Evolutionary conservation across 2,329 filamentous ascomycete genomes (phyloP).

Genomic region (Cladosporium sphaerospermum): DNA sequence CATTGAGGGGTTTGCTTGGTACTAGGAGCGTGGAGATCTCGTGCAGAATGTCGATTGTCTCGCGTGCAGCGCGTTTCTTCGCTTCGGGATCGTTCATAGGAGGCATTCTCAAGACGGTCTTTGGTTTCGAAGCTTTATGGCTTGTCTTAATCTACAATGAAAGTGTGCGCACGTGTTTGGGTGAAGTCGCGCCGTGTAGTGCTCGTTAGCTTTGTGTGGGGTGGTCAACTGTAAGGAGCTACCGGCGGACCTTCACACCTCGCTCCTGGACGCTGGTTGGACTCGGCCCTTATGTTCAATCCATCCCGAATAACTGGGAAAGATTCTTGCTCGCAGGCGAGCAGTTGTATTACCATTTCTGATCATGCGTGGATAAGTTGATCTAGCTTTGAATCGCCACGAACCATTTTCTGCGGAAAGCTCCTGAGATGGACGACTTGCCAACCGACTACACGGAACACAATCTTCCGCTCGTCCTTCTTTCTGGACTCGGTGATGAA

Average conservation of each 20-base stretch:
- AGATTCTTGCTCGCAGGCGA: constrained; percentile 4
- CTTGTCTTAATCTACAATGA: background rate
- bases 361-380: background rate
- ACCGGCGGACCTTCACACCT: background rate
- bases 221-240: background rate
- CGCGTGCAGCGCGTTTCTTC: constrained; percentile 70
- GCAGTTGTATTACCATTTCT: background rate
- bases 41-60: constrained; percentile 63
- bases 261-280: background rate
- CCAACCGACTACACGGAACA: constrained; percentile 74
- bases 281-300: background rate
- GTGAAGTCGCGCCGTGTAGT: background rate
- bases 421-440: constrained; percentile 66
- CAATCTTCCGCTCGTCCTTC: constrained; percentile 76
- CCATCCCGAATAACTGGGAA: background rate
- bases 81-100: constrained; percentile 43
- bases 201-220: background rate
- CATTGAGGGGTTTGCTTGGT: constrained; percentile 20
- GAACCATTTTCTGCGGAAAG: background rate
- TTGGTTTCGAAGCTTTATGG: background rate
- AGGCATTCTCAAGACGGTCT: constrained; percentile 19
- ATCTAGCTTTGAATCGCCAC: background rate
- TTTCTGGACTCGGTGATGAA: constrained; percentile 63
- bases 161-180: background rate
- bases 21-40: constrained; percentile 88